Percentiles rank a stretch among this genome's conserved stretches.
phyloP scores from a whole-genome alignment of 1,284 basidiomycete genomes.

The Veloboletus limbatus region DNA sequence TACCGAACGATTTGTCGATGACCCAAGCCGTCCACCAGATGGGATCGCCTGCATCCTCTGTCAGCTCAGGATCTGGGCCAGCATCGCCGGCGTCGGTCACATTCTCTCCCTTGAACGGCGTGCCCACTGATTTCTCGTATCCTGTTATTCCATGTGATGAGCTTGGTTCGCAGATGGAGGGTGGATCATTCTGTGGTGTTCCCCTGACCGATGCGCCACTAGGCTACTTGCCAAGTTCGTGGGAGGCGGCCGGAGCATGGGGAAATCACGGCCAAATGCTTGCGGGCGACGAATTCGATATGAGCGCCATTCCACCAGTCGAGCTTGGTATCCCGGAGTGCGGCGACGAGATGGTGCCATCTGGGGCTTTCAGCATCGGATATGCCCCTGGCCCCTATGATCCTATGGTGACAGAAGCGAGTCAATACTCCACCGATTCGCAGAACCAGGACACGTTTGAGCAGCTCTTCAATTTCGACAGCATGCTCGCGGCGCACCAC shows the following conservation, averaged over 20 bases:
- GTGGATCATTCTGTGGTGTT: slow-evolving; percentile 18
- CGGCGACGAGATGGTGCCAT: slow-evolving; percentile 20
- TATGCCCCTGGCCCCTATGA: slow-evolving; percentile 27
- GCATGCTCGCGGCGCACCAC: slow-evolving; percentile 31
- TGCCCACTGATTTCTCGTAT: slow-evolving; percentile 19
- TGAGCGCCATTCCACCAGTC: slow-evolving; percentile 45
- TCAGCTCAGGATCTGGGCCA: slow-evolving; percentile 33
- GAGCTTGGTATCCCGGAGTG: slow-evolving; percentile 41
- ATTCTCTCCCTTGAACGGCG: slow-evolving; percentile 28
- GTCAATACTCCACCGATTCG: slow-evolving; percentile 27
- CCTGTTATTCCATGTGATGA: slow-evolving; percentile 20
- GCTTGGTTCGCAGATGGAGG: slow-evolving; percentile 13
- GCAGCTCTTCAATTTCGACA: slow-evolving; percentile 34
- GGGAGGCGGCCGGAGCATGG: slow-evolving; percentile 33
- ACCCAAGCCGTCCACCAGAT: slow-evolving; percentile 23
- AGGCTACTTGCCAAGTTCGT: slow-evolving; percentile 35
- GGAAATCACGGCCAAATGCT: slow-evolving; percentile 37
- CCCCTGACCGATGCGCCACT: slow-evolving; percentile 25
- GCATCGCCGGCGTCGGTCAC: slow-evolving; percentile 27
- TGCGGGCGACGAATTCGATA: slow-evolving; percentile 47
- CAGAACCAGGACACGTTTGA: slow-evolving; percentile 32
- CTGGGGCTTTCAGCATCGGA: slow-evolving; percentile 18
- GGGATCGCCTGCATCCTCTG: slow-evolving; percentile 30
- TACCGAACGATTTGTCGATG: slow-evolving; percentile 25
- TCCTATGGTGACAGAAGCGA: slow-evolving; percentile 25